phyloP scores from a whole-genome alignment of 2,329 filamentous ascomycete genomes.

The Botryosphaeria dothidea region DNA sequence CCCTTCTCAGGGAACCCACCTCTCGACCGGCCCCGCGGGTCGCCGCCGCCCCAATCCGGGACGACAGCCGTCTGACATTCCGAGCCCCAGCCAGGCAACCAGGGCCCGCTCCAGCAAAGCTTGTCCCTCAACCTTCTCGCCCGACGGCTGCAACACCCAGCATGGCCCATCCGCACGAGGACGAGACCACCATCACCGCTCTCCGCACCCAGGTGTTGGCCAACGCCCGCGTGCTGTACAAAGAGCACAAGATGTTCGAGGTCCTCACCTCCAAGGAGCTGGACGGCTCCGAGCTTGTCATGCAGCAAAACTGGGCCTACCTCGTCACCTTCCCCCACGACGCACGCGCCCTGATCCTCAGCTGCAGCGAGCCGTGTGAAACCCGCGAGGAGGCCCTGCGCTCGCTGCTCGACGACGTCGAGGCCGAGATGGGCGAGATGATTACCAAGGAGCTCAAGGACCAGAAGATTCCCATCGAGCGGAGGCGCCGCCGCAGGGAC shows the following conservation, averaged over 20 bases:
- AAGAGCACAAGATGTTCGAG: constrained; percentile 18
- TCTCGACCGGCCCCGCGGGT: not conserved
- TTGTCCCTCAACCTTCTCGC: not conserved
- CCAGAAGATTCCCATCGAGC: constrained; percentile 19
- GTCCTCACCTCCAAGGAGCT: constrained; percentile 18
- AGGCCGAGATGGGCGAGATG: constrained; percentile 19
- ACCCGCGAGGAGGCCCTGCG: constrained; percentile 18
- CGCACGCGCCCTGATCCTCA: constrained; percentile 13
- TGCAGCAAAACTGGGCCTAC: constrained; percentile 18
- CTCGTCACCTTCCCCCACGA: constrained; percentile 13
- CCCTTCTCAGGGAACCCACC: constrained; percentile 3
- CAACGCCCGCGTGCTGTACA: constrained; percentile 18
- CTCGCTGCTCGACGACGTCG: constrained; percentile 18
- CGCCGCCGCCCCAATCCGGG: constrained; percentile 3
- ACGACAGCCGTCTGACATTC: constrained; percentile 5
- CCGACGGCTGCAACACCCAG: not conserved
- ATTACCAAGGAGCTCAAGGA: constrained; percentile 20
- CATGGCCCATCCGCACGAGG: not conserved
- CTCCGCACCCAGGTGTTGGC: constrained; percentile 15
- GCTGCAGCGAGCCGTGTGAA: constrained; percentile 18
- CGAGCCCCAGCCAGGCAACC: not conserved
- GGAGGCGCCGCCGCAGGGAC: constrained; percentile 15
- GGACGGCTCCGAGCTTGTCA: constrained; percentile 18
- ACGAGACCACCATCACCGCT: constrained; percentile 2
- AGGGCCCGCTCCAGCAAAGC: not conserved